Base-by-base conservation (phyloP, 805 yeast genomes). In the Pichia kluyveri region DNA sequence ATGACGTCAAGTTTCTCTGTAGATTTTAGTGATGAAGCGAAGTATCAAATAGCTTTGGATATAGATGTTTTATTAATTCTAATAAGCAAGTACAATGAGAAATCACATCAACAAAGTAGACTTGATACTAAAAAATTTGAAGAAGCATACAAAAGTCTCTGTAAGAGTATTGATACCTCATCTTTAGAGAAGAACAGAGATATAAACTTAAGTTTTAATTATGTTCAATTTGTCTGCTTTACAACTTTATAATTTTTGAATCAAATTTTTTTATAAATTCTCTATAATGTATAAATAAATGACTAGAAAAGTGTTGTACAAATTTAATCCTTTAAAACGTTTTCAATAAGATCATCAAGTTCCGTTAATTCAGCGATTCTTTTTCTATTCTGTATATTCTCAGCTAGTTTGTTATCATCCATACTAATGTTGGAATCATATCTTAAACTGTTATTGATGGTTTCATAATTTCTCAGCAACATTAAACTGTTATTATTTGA, bases 221-320 rank as follows among this genome's bases (percentile, higher is more conserved):
- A 59, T 38, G 54, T 62, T 1, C 63, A 60, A 41, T 54, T 62
- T 51, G 60, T 56, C 14, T 59, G 65, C 48, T 58, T 60, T 45
- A 30, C 17, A n/a, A 30, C 32, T 30, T 6, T 27, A 19, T 10
- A 40, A 9, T 23, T 23, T 4, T 23, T 23, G 5, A 23, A 23
- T 23, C 5, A 23, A 6, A 23, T 23, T 23, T 23, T 23, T 34
- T 17, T 37, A 37, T 18, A n/a, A 8, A 6, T 2, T 5, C 7
- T 37, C 14, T 37, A 37, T 37, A 34, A 14, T 30, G 14, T 12
- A 8, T 12, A 10, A 30, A 30, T 14, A 10, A 14, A 34, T 14
- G 14, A 14, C 3, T 34, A 34, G 8, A 40, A 26, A 6, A 17
- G 11, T 12, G 32, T 30, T 30, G 32, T 10, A 30, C 10, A 10